Evolutionary conservation across 2,329 filamentous ascomycete species (phyloP).

Genomic region (Karstenula rhodostoma): DNA sequence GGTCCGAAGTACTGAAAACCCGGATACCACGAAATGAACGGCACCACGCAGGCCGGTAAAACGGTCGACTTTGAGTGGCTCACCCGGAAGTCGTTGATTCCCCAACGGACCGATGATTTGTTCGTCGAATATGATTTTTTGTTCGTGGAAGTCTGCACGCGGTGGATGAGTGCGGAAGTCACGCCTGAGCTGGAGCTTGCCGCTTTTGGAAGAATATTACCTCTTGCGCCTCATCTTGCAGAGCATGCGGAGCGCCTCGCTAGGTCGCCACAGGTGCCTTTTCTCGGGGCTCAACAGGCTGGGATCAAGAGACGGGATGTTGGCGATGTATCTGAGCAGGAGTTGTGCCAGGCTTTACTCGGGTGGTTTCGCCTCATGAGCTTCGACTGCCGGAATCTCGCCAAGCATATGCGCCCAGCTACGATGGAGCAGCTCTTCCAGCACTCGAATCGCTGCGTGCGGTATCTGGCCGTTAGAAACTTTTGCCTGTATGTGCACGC

Average conservation of each 20-base stretch:
- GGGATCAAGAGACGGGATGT: constrained; percentile 7
- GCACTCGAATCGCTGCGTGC: constrained; percentile 65
- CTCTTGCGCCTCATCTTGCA: constrained; percentile 81
- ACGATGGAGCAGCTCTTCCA: constrained; percentile 74
- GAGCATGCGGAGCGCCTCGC: constrained; percentile 69
- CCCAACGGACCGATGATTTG: constrained; percentile 74
- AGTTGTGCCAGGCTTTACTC: constrained; percentile 63
- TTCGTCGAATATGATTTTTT: constrained; percentile 77
- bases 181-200: constrained; percentile 59
- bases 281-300: constrained; percentile 29
- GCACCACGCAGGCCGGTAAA: constrained; percentile 31
- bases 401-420: constrained; percentile 68
- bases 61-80: constrained; percentile 38
- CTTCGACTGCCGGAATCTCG: constrained; percentile 75
- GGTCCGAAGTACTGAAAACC: constrained; percentile 30
- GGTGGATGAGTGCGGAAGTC: constrained; percentile 69
- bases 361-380: constrained; percentile 81
- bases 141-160: constrained; percentile 82
- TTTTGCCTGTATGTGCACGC: constrained; percentile 81
- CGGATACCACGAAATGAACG: constrained; percentile 28
- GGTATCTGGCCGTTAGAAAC: constrained; percentile 82
- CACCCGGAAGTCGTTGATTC: constrained; percentile 60
- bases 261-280: constrained; percentile 39
- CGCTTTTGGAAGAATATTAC: constrained; percentile 80
- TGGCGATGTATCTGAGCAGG: constrained; percentile 9